Conservation (phyloP, 2,329 filamentous ascomycete genomes). For the Penicillium frequentans region DNA sequence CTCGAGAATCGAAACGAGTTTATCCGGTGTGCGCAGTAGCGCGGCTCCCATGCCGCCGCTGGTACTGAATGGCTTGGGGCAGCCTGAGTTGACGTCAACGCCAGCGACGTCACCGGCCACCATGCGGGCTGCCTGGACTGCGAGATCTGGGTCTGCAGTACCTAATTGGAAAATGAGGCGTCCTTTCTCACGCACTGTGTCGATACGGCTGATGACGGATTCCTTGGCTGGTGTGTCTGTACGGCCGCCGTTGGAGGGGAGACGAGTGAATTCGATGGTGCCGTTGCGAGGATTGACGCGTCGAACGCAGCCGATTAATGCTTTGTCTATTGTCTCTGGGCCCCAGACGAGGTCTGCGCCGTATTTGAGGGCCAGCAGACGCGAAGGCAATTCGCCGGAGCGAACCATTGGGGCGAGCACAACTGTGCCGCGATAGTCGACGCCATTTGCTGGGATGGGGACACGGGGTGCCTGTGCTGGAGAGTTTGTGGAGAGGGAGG, state of each 20-base stretch:
- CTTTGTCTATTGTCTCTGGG: conserved; percentile 89
- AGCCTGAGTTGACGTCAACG: conserved; percentile 98
- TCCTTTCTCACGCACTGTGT: conserved; percentile 72
- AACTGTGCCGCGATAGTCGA: conserved; percentile 90
- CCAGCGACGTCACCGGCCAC: conserved; percentile 86
- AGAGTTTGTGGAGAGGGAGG: conserved; percentile 28
- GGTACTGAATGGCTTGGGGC: conserved; percentile 94
- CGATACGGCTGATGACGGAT: conserved; percentile 79
- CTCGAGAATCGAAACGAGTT: conserved; percentile 77
- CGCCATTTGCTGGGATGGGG: conserved; percentile 81
- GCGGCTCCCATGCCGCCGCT: conserved; percentile 94
- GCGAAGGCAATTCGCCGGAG: conserved; percentile 90
- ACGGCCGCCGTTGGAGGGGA: conserved; percentile 66
- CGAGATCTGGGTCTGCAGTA: conserved; percentile 76
- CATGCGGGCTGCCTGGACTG: conserved; percentile 79
- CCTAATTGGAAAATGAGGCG: conserved; percentile 90
- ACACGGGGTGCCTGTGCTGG: conserved; percentile 60
- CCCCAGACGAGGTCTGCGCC: conserved; percentile 98
- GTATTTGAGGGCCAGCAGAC: conserved; percentile 86
- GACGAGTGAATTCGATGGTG: conserved; percentile 81
- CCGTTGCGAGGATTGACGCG: conserved; percentile 72
- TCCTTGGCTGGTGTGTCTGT: conserved; percentile 45
- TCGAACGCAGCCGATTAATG: conserved; percentile 83
- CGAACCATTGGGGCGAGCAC: conserved; percentile 98
- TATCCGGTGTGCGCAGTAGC: conserved; percentile 79